Conservation (phyloP, 2,329 filamentous ascomycete genomes). For the Graphiopsis chlorocephala region DNA sequence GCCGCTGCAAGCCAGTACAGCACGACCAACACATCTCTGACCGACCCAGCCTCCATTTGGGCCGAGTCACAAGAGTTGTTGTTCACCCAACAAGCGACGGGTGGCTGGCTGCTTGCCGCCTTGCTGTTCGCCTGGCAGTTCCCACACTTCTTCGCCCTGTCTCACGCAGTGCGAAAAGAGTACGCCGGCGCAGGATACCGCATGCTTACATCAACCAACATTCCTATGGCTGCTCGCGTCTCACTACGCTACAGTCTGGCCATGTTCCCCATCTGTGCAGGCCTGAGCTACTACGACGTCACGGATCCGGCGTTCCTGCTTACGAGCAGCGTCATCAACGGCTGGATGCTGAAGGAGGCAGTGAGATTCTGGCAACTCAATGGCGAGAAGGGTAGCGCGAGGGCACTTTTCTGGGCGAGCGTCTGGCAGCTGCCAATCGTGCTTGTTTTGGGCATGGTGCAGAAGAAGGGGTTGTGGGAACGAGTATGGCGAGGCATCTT, state of each 20-base stretch:
- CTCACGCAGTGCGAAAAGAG: constrained; percentile 83
- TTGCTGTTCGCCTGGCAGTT: constrained; percentile 96
- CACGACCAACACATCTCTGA: constrained; percentile 29
- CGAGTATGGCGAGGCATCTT: constrained; percentile 70
- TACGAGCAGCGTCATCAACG: constrained; percentile 78
- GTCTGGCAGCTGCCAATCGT: constrained; percentile 93
- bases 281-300: constrained; percentile 72
- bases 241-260: constrained; percentile 80
- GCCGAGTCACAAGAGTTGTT: constrained; percentile 34
- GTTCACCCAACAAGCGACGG: constrained; percentile 43
- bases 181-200: constrained; percentile 69
- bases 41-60: constrained; percentile 22
- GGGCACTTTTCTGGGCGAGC: constrained; percentile 91
- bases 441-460: constrained; percentile 82
- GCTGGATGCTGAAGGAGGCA: constrained; percentile 79
- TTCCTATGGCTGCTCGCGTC: constrained; percentile 78
- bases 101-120: constrained; percentile 84
- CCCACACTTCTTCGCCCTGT: constrained; percentile 94
- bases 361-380: constrained; percentile 75
- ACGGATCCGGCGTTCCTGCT: constrained; percentile 83
- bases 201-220: constrained; percentile 84
- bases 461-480: constrained; percentile 91
- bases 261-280: constrained; percentile 83
- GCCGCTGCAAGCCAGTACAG: constrained; percentile 88
- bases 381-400: constrained; percentile 75